Percentiles rank a stretch among this genome's conserved stretches.
Conservation (phyloP, 202 grass and related monocot genomes). For the Hordeum pubiflorum region DNA sequence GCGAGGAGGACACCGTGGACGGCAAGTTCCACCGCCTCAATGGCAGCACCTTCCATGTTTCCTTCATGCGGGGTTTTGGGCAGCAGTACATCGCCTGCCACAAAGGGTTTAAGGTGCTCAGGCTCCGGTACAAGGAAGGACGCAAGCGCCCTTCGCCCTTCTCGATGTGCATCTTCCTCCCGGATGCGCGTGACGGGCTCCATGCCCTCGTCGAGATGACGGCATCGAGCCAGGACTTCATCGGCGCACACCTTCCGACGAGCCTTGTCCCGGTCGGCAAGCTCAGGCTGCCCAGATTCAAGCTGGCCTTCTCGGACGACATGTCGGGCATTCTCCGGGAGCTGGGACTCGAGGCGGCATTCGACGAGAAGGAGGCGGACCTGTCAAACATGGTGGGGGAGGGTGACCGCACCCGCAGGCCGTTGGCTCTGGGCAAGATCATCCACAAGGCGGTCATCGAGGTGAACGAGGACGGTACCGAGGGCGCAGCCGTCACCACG, state of each 20-base stretch:
- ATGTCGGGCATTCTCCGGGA: background rate
- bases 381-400: background rate
- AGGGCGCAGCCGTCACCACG: background rate
- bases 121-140: background rate
- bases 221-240: background rate
- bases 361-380: background rate
- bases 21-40: background rate
- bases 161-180: background rate
- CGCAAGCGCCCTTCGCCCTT: background rate
- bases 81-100: background rate
- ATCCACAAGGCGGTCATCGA: background rate
- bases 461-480: background rate
- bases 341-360: background rate
- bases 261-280: background rate
- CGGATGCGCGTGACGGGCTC: background rate
- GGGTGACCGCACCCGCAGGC: background rate
- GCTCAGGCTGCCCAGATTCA: background rate
- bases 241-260: background rate
- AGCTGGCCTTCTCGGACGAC: background rate
- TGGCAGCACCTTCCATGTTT: background rate
- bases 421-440: background rate
- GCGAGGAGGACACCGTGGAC: background rate
- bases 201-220: background rate
- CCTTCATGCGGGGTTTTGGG: background rate
- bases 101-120: background rate